phyloP scores from a whole-genome alignment of 768 basidiomycete species.

The Dioszegia crocea region DNA sequence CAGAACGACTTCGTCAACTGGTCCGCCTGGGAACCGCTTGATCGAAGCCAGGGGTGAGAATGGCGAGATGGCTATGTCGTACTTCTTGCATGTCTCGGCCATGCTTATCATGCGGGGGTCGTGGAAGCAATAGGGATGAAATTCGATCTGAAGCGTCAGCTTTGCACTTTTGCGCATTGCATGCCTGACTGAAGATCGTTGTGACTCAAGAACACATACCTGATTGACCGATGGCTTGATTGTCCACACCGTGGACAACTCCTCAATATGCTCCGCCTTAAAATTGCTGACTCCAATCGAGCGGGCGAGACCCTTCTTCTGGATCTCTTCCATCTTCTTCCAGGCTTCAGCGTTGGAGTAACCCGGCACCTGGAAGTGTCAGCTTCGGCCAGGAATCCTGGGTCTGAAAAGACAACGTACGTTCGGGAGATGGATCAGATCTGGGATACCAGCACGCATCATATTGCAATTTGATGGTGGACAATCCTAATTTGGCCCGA shows the following conservation, averaged over 20 bases:
- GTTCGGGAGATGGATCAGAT: slow-evolving; percentile 57
- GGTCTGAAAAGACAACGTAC: slow-evolving; percentile 13
- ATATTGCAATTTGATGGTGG: too few species aligned
- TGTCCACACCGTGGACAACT: slow-evolving; percentile 42
- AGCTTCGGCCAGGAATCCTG: not conserved
- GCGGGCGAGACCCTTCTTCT: slow-evolving; percentile 53
- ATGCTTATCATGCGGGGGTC: slow-evolving; percentile 27
- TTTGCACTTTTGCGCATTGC: not conserved
- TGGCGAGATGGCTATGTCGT: slow-evolving; percentile 39
- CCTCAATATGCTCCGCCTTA: slow-evolving; percentile 47
- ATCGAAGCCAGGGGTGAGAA: slow-evolving; percentile 40
- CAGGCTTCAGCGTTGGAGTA: slow-evolving; percentile 54
- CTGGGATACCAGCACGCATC: too few species aligned
- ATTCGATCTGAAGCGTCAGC: slow-evolving; percentile 46
- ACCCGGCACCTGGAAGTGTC: not conserved
- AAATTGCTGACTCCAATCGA: slow-evolving; percentile 53
- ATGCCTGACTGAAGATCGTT: not conserved
- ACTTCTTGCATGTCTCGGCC: slow-evolving; percentile 32
- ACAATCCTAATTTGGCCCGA: too few species aligned
- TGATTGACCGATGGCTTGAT: slow-evolving; percentile 49
- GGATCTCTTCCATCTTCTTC: slow-evolving; percentile 61
- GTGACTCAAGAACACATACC: slow-evolving; percentile 17
- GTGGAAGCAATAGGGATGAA: slow-evolving; percentile 49
- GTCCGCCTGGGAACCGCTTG: slow-evolving; percentile 14
- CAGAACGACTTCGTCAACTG: slow-evolving; percentile 23